These are phyloP conservation scores for Candida boleticola DNA, from an alignment of 805 yeast genomes.

Conservation along the genomic window DNA sequence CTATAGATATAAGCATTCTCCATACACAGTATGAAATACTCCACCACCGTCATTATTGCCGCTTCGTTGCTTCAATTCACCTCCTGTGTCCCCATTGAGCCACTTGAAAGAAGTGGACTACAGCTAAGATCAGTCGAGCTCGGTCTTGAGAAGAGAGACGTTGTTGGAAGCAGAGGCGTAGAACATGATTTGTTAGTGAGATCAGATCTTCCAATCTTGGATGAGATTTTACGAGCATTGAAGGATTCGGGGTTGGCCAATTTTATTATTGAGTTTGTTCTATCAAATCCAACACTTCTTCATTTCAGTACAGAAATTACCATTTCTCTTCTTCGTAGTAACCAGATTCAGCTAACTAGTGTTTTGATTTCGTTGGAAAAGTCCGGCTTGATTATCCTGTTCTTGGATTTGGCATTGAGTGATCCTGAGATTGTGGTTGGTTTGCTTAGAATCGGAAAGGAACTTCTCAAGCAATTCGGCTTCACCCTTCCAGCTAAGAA, in stretches of 20 bases:
- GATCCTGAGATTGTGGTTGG: constrained; percentile 27
- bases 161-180: no score
- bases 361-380: constrained; percentile 22
- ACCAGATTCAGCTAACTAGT: constrained; percentile 20
- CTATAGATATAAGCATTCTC: no score
- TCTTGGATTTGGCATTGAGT: constrained; percentile 18
- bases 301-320: constrained; percentile 19
- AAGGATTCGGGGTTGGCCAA: constrained; percentile 21
- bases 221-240: constrained; percentile 17
- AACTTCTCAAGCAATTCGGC: constrained; percentile 19
- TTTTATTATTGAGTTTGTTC: constrained; percentile 19
- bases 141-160: no score
- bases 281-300: constrained; percentile 19
- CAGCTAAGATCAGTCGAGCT: no score
- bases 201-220: constrained; percentile 23
- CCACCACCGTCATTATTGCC: no score
- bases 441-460: constrained; percentile 19
- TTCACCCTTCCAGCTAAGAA: constrained; percentile 13
- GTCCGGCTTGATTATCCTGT: constrained; percentile 23
- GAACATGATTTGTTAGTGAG: constrained; percentile 10
- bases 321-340: constrained; percentile 16
- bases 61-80: no score
- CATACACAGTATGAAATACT: no score
- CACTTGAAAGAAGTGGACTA: no score
- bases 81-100: no score